Evolutionary conservation across 2,329 filamentous ascomycete genomes (phyloP).

Genomic region (Fusarium armeniacum): DNA sequence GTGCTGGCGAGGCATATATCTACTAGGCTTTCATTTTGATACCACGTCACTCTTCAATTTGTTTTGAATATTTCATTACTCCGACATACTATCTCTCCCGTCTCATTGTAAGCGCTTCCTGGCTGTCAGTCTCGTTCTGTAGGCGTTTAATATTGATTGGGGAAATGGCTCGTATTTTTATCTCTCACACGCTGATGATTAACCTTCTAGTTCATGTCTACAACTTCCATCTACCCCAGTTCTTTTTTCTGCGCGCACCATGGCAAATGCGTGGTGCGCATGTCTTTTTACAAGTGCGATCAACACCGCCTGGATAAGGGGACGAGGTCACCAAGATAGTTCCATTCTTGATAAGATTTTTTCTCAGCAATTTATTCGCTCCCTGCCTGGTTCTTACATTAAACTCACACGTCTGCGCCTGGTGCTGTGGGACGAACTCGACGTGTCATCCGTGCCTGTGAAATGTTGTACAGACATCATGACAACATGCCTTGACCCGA

Average conservation of each 20-base stretch:
- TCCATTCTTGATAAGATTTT: constrained; percentile 25
- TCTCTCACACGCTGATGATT: not conserved
- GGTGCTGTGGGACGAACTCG: constrained; percentile 16
- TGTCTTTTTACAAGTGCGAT: not conserved
- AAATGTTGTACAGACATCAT: constrained; percentile 7
- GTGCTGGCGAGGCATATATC: constrained; percentile 47
- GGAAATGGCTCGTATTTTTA: not conserved
- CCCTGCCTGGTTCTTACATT: not conserved
- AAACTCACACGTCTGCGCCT: not conserved
- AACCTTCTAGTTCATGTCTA: constrained; percentile 8
- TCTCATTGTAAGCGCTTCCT: constrained; percentile 14
- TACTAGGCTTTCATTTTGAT: constrained; percentile 51
- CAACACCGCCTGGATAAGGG: not conserved
- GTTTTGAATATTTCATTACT: constrained; percentile 36
- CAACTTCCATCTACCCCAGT: not conserved
- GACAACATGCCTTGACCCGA: constrained; percentile 25
- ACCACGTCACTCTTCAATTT: constrained; percentile 50
- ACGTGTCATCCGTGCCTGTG: constrained; percentile 1
- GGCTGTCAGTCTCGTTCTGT: not conserved
- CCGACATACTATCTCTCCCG: not conserved
- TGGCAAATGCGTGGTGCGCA: not conserved
- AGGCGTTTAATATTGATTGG: constrained; percentile 1
- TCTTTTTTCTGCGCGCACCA: constrained; percentile 12
- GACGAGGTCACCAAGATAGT: constrained; percentile 15
- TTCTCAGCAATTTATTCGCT: not conserved